Conservation (phyloP, 2,329 filamentous ascomycete genomes). For the Alternaria hordeiaustralica region DNA sequence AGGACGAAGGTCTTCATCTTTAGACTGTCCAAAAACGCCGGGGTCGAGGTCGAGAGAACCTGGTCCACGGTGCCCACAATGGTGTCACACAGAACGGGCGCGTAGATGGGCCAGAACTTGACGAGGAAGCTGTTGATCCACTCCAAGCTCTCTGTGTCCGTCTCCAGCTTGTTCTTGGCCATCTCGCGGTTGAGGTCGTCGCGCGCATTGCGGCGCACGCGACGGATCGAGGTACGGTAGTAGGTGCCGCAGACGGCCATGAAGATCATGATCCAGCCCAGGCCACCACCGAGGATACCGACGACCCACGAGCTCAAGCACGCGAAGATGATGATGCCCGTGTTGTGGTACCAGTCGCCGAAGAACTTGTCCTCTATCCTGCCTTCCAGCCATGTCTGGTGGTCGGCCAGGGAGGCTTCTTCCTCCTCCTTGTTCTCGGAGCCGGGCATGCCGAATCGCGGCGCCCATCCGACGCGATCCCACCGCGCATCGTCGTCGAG, state of each 20-base stretch:
- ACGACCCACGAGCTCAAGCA: constrained; percentile 90
- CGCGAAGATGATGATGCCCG: constrained; percentile 90
- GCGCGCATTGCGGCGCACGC: constrained; percentile 92
- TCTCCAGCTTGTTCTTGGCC: constrained; percentile 85
- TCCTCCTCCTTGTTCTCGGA: constrained; percentile 61
- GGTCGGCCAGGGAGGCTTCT: constrained; percentile 76
- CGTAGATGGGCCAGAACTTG: constrained; percentile 99
- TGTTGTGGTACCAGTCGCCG: constrained; percentile 98
- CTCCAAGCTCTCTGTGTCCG: constrained; percentile 88
- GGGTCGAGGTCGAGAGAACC: constrained; percentile 89
- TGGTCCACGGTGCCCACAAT: constrained; percentile 95
- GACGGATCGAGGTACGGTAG: constrained; percentile 92
- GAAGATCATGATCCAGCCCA: constrained; percentile 91
- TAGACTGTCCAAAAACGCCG: constrained; percentile 90
- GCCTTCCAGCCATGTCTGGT: constrained; percentile 84
- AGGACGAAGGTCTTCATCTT: constrained; percentile 93
- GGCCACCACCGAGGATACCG: constrained; percentile 84
- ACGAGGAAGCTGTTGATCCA: constrained; percentile 99
- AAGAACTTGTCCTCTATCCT: constrained; percentile 88
- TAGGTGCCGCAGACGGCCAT: constrained; percentile 94
- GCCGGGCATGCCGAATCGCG: constrained; percentile 70
- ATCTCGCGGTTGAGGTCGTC: constrained; percentile 92
- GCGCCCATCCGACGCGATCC: constrained; percentile 80
- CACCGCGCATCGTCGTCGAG: constrained; percentile 58
- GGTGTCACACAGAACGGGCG: constrained; percentile 88